Conservation (phyloP, 352 stramenopile genomes). For the Blastocystis sp. region DNA sequence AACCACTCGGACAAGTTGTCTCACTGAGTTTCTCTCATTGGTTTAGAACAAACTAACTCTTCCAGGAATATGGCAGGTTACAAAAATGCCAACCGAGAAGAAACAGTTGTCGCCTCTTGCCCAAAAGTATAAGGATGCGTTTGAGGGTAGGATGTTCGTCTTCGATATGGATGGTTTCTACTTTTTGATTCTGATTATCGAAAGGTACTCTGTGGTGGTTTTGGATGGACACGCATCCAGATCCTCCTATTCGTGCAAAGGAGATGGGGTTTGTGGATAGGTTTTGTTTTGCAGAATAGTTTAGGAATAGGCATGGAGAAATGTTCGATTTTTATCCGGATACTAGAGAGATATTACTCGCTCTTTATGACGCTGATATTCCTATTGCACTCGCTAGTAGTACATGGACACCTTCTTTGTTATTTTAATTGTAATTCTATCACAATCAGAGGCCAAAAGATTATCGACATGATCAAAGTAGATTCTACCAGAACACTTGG, state of each 20-base stretch:
- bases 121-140: slow-evolving; percentile 44
- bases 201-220: slow-evolving; percentile 51
- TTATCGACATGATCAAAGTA: slow-evolving; percentile 10
- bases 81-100: background rate
- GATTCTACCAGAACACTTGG: slow-evolving; percentile 1
- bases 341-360: slow-evolving; percentile 24
- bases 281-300: background rate
- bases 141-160: slow-evolving; percentile 42
- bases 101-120: slow-evolving; percentile 14
- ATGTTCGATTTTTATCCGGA: slow-evolving; percentile 49
- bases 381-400: slow-evolving; percentile 50
- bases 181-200: background rate
- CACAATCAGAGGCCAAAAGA: background rate
- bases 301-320: background rate
- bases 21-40: no score
- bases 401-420: slow-evolving; percentile 52
- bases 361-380: slow-evolving; percentile 48
- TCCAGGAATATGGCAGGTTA: no score
- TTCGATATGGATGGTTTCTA: slow-evolving; percentile 36
- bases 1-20: background rate
- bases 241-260: background rate
- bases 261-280: slow-evolving; percentile 13
- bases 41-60: no score
- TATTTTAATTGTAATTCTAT: background rate
- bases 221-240: slow-evolving; percentile 27